These are phyloP conservation scores for Hymenoscyphus infarciens DNA, from an alignment of 2,329 filamentous ascomycete species.

Conservation along the genomic window DNA sequence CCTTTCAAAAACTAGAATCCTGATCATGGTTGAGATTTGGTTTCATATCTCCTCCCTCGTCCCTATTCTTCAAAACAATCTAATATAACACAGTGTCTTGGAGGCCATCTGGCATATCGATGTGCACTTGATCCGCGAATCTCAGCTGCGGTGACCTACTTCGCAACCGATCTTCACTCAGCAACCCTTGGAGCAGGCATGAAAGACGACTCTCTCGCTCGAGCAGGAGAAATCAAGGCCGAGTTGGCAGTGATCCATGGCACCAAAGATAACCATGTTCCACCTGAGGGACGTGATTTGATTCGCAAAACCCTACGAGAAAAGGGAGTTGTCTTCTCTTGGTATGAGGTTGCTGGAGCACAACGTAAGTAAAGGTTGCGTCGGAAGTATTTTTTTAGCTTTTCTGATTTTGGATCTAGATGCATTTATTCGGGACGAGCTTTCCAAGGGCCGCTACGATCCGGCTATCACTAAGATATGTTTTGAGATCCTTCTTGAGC, in stretches of 20 bases:
- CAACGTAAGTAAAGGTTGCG: constrained; percentile 55
- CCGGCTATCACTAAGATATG: constrained; percentile 82
- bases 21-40: not conserved
- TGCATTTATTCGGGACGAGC: constrained; percentile 89
- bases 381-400: not conserved
- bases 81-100: not conserved
- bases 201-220: constrained; percentile 54
- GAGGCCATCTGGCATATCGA: constrained; percentile 73
- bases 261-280: constrained; percentile 86
- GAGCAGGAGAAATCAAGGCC: constrained; percentile 65
- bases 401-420: constrained; percentile 41
- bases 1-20: not conserved
- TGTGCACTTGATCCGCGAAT: constrained; percentile 74
- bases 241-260: constrained; percentile 90
- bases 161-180: constrained; percentile 86
- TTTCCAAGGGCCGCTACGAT: constrained; percentile 91
- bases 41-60: not conserved
- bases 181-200: constrained; percentile 68
- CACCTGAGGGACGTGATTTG: constrained; percentile 74
- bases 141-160: constrained; percentile 77
- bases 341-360: constrained; percentile 88
- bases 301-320: constrained; percentile 80
- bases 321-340: constrained; percentile 69
- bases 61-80: not conserved
- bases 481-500: constrained; percentile 84